These are phyloP conservation scores for Chimonanthus salicifolius DNA, from an alignment of 164 flowering plant species.

Conservation along the genomic window DNA sequence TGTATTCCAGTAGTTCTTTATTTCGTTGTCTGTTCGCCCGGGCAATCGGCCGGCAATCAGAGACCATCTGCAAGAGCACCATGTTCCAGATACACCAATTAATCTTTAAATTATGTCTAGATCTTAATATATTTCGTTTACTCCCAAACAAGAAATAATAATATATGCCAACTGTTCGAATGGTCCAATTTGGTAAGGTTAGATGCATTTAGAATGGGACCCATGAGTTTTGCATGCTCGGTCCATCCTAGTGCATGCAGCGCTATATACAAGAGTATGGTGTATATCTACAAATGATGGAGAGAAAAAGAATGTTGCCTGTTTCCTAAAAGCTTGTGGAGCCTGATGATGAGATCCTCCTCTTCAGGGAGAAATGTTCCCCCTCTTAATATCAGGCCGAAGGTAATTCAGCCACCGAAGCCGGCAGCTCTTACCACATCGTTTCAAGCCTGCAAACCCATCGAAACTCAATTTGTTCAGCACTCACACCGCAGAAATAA, in stretches of 20 bases:
- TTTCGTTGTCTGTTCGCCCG: constrained; percentile 13
- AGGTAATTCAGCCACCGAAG: constrained; percentile 32
- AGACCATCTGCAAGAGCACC: constrained; percentile 3
- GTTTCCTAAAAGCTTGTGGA: constrained; percentile 30
- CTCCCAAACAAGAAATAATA: background rate
- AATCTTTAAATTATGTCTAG: background rate
- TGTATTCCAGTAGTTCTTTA: constrained; percentile 12
- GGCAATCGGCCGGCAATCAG: constrained; percentile 7
- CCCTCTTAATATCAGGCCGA: constrained; percentile 31
- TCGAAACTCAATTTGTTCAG: background rate
- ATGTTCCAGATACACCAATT: background rate
- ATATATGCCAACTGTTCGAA: no score
- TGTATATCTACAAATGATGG: no score
- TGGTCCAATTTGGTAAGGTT: no score
- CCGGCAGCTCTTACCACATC: constrained; percentile 35
- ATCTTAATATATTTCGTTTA: background rate
- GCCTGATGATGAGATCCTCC: constrained; percentile 2
- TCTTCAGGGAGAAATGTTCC: constrained; percentile 29
- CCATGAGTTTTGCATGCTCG: no score
- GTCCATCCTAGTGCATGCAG: no score
- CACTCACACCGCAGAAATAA: no score
- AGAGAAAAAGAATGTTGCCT: constrained; percentile 7
- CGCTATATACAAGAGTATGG: no score
- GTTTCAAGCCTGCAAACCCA: constrained; percentile 21
- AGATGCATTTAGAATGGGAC: no score